Evolutionary conservation across 176 grass and related monocot genomes (phyloP).

Genomic region (Calamus simplicifolius): DNA sequence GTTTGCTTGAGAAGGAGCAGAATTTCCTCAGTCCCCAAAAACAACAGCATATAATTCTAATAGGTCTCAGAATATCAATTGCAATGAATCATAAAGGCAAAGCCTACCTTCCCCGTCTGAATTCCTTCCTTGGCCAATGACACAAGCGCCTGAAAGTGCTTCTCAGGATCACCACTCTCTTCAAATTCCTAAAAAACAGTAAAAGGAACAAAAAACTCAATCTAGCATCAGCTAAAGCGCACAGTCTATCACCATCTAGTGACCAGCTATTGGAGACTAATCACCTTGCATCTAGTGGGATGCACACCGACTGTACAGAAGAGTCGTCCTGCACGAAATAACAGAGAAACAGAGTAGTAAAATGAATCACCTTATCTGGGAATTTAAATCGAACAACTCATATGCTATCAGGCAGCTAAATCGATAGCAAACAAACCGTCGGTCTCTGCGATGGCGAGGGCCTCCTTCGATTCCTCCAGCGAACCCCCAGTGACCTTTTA

Average conservation of each 20-base stretch:
- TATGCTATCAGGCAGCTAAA: no score
- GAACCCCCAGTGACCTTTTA: slow-evolving; percentile 79
- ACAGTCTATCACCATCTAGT: background rate
- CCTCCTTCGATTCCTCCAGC: slow-evolving; percentile 81
- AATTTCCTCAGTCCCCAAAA: no score
- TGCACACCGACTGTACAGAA: slow-evolving; percentile 93
- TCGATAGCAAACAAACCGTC: slow-evolving; percentile 41
- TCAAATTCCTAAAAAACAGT: slow-evolving; percentile 70
- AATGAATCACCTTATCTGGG: background rate
- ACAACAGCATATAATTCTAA: no score
- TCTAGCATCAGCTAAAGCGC: slow-evolving; percentile 3
- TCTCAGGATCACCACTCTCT: slow-evolving; percentile 78
- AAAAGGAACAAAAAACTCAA: slow-evolving; percentile 6
- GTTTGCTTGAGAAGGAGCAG: no score
- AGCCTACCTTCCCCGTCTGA: slow-evolving; percentile 72
- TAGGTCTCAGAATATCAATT: no score
- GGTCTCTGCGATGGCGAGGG: slow-evolving; percentile 68
- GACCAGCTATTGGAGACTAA: background rate
- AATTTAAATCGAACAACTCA: slow-evolving; percentile 43
- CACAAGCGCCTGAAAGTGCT: slow-evolving; percentile 67
- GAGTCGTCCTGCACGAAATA: slow-evolving; percentile 59
- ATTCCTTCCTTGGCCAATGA: slow-evolving; percentile 65
- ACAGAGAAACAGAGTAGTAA: background rate
- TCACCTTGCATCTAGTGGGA: slow-evolving; percentile 90
- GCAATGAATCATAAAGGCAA: no score